Base-by-base conservation (phyloP, 768 basidiomycete species). In the Suillus clintonianus region DNA sequence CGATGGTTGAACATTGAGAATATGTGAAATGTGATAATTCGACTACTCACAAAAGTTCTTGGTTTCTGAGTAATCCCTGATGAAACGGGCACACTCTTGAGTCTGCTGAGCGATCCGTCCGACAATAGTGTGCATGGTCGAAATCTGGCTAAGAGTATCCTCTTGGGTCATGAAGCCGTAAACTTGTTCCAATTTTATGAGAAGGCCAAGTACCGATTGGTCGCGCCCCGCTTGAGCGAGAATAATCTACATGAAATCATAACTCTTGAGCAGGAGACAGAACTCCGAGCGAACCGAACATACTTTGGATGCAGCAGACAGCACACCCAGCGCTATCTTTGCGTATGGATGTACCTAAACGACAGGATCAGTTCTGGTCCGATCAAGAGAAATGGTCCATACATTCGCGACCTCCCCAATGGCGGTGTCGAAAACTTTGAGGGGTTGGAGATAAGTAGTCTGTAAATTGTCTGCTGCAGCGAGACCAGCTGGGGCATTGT, bases 81-180 rank as follows among this genome's bases (percentile, higher is more conserved):
- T 72, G 39, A 74, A 74, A 61, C 71, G 68, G 4, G 65, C 71
- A 54, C 72, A 73, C 54, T 73, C 72, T 1, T 62, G 65, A 0
- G 69, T 70, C 59, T 72, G 68, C 32, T 67, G 59, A 4, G 64
- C 34, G 41, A 62, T 39, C n/a, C 30, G 15, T 19, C 24, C 17
- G 14, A 62, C 32, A 34, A 41, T 43, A 62, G 7, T 47, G 55
- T 4, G 27, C 27, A 27, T 27, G 27, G 27, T 2, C 27, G 27
- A 27, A 27, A 27, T 27, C 4, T 27, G 42, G 19, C 39, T 27
- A 27, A 32, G 30, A 0, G 41, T 45, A 5, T 62, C 55, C 1
- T 43, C 60, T 27, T 61, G 47, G 11, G 41, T 48, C 4, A 61
- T 37, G 50, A 61, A 51, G 27, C 32, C 22, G 24, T 61, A 61